phyloP scores from a whole-genome alignment of 2,329 filamentous ascomycete species.

The Stemphylium beticola region DNA sequence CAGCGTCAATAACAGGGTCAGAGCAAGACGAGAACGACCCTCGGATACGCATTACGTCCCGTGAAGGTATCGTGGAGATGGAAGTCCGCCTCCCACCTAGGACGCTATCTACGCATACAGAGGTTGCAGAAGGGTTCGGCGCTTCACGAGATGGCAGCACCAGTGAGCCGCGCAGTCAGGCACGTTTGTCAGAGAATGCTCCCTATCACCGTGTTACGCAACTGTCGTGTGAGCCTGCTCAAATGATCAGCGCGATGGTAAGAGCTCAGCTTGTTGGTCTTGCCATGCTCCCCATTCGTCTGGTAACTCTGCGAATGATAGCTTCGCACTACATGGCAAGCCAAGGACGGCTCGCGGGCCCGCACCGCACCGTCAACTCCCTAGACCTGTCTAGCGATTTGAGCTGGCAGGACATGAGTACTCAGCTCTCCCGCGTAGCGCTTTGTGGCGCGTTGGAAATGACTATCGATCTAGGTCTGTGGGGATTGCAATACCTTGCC shows the following conservation, averaged over 20 bases:
- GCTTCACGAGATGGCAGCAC: conserved; percentile 13
- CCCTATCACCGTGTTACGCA: conserved; percentile 44
- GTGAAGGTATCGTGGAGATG: conserved; percentile 48
- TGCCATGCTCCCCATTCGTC: conserved; percentile 39
- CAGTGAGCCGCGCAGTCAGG: conserved; percentile 7
- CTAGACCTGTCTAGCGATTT: conserved; percentile 16
- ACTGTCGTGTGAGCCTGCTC: conserved; percentile 42
- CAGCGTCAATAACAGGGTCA: conserved; percentile 31
- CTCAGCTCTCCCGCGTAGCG: conserved; percentile 39
- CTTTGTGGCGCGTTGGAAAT: conserved; percentile 43
- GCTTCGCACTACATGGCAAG: conserved; percentile 38
- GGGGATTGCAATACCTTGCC: conserved; percentile 42
- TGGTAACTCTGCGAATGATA: conserved; percentile 39
- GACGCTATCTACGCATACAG: conserved; percentile 38
- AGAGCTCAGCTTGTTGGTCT: conserved; percentile 42
- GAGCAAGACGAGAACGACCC: conserved; percentile 43
- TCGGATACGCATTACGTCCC: conserved; percentile 47
- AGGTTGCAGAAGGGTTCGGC: conserved; percentile 23
- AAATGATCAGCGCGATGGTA: conserved; percentile 41
- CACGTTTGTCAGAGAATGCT: conserved; percentile 8
- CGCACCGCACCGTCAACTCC: conserved; percentile 15
- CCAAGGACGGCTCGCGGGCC: conserved; percentile 10
- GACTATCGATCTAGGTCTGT: conserved; percentile 42
- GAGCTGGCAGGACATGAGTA: conserved; percentile 27
- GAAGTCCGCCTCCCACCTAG: conserved; percentile 47